phyloP scores from a whole-genome alignment of 306 rosid genomes.

The Malus sieversii region DNA sequence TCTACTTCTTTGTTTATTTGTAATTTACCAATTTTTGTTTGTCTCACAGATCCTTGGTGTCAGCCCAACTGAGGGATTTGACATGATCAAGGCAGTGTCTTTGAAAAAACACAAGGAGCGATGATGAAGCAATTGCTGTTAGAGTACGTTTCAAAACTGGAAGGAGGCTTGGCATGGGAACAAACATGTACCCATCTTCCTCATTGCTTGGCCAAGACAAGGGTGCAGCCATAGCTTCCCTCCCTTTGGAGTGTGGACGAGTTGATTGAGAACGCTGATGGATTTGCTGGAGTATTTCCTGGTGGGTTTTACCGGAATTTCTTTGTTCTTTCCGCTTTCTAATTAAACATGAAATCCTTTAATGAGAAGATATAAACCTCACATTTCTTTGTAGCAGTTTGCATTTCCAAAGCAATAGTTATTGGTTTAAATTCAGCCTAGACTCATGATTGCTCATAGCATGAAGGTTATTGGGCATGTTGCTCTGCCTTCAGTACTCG shows the following conservation, averaged over 20 bases:
- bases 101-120: too few relatives aligned
- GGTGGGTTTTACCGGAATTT: conserved; percentile 37
- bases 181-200: conserved; percentile 96
- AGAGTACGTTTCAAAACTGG: conserved; percentile 44
- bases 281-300: conserved; percentile 98
- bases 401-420: too few relatives aligned
- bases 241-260: conserved; percentile 65
- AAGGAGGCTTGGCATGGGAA: conserved; percentile 96
- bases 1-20: too few relatives aligned
- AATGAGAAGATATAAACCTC: neutral
- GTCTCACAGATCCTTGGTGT: too few relatives aligned
- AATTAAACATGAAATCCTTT: neutral
- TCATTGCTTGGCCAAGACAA: conserved; percentile 85
- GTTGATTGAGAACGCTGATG: conserved; percentile 94
- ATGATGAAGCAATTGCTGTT: too few relatives aligned
- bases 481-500: neutral
- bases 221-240: conserved; percentile 58
- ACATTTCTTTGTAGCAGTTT: neutral
- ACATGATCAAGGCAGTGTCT: too few relatives aligned
- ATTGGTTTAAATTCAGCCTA: neutral
- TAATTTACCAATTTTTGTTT: too few relatives aligned
- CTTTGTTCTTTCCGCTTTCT: neutral
- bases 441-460: neutral
- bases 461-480: neutral
- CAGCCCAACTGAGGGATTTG: too few relatives aligned